Evolutionary conservation across 805 yeast species (phyloP), one percentile per base, ranked within the genome.

Genomic region (Kazachstania psychrophila): DNA sequence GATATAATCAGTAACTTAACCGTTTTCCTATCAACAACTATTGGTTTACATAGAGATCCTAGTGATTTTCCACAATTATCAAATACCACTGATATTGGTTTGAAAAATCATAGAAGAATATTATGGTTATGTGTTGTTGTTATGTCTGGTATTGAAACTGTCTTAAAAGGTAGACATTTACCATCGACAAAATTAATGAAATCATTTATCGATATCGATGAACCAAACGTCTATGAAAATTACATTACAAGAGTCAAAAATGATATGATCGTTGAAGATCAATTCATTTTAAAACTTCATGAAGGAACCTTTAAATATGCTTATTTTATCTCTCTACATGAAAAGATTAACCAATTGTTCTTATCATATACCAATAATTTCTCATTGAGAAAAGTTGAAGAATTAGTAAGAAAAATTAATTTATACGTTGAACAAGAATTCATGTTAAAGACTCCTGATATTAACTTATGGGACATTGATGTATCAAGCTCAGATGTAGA

Each of bases 31-130:
- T 51, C 60, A 3, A 45, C 44, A 5, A 43, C 59, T 3, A 56
- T 56, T 13, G 64, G 62, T 6, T 39, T 58, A 10, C 59, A 56
- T 38, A 43, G 58, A 24, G 61, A 57, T 34, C 60, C 62, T 2
- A 29, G 46, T 3, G 58, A 54, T 20, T 54, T 46, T 28, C 42
- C 45, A 5, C 47, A 49, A 20, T 36, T 55, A 11, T 29, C 34
- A 11, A 24, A 22, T 16, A 11, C 29, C 8, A 15, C n/a, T 2
- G 47, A 46, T 24, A 46, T 42, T 25, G 42, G 50, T 16, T 26
- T 51, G 12, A 20, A 45, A 5, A 56, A 55, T 30, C 51, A 52
- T 31, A 49, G 62, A 38, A 49, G 60, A 31, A 38, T 48, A 22
- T 41, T 56, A 31, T 57, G 60, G 60, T 31, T 55, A 7, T 45